Base-by-base conservation (phyloP, 2,329 filamentous ascomycete genomes). In the Ophiostoma sp. region DNA sequence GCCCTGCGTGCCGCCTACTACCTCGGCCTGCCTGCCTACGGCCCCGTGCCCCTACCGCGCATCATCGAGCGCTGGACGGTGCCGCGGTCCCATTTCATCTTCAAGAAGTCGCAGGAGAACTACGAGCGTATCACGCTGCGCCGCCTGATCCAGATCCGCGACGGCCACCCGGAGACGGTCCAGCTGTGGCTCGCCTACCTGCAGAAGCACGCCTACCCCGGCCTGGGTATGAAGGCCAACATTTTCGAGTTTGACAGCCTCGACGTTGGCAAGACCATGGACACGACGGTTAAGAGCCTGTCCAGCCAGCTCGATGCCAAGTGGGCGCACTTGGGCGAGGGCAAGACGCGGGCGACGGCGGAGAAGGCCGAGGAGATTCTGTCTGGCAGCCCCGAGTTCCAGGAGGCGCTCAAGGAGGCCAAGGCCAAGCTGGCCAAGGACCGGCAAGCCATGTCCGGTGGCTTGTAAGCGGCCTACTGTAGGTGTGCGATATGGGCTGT, bases 211-310 rank as follows among this genome's bases (percentile, higher is more conserved):
- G 92, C 93, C 60, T 96, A 95, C 78, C 92, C 96, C 75, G 95
- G 95, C n/a, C 90, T 98, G 57, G 95, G 95, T 76, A 96, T 99
- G 93, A 99, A 99, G 85, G 95, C 95, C 69, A 97, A 99, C 78
- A 86, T 98, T 67, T 99, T 91, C 89, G 92, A 97, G 77, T 94
- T 92, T 79, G 88, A 90, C 76, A 85, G 86, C 71, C 78, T 94
- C 71, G 86, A 80, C 72, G 82, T 84, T 60, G 83, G 80, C 36
- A 83, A 84, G 76, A 77, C 80, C 57, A 83, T 87, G 84, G 84
- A 86, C 74, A 78, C 81, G 62, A 79, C 79, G 33, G 77, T 83
- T 67, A 79, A 82, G 74, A 77, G 82, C 70, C 76, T 82, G 67
- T 78, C 79, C 71, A 75, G 78, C 17, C 78, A 80, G n/a, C 75